phyloP scores from a whole-genome alignment of 2,329 filamentous ascomycete genomes.

The Fusarium verrucosum region DNA sequence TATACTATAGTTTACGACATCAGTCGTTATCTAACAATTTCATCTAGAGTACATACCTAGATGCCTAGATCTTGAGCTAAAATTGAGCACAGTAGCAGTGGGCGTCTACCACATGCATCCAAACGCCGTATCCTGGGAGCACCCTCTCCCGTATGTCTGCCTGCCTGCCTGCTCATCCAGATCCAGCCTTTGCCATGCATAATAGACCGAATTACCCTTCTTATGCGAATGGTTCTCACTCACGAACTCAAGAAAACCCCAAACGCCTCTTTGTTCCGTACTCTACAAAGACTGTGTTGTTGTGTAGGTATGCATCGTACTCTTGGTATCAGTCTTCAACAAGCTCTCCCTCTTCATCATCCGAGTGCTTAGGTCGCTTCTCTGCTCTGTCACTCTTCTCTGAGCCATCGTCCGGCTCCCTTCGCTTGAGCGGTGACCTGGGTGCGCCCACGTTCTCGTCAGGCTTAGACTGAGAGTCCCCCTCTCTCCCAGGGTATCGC shows the following conservation, averaged over 20 bases:
- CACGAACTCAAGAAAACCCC: slow-evolving; percentile 24
- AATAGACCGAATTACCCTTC: slow-evolving; percentile 28
- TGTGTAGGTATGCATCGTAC: neutral
- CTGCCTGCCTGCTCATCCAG: slow-evolving; percentile 12
- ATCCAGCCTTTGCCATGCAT: slow-evolving; percentile 31
- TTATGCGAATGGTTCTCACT: slow-evolving; percentile 13
- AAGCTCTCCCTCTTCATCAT: slow-evolving; percentile 62
- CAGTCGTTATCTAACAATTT: slow-evolving; percentile 24
- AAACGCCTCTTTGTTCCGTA: slow-evolving; percentile 39
- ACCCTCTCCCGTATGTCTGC: slow-evolving; percentile 28
- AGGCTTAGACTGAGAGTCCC: slow-evolving; percentile 50
- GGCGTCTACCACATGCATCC: slow-evolving; percentile 38
- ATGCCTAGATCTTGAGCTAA: slow-evolving; percentile 26
- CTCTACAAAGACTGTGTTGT: slow-evolving; percentile 21
- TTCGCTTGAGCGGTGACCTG: slow-evolving; percentile 55
- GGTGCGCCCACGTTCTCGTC: slow-evolving; percentile 46
- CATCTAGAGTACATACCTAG: slow-evolving; percentile 8
- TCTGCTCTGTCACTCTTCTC: slow-evolving; percentile 50
- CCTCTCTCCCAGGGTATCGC: slow-evolving; percentile 41
- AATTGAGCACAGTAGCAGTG: slow-evolving; percentile 20
- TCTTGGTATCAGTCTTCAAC: slow-evolving; percentile 46
- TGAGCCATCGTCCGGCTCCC: slow-evolving; percentile 51
- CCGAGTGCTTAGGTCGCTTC: slow-evolving; percentile 57
- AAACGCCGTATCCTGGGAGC: slow-evolving; percentile 41
- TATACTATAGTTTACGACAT: slow-evolving; percentile 1